A percentile compares a stretch with the other conserved stretches of the same genome.
phyloP scores from a whole-genome alignment of 2,329 filamentous ascomycete genomes.

The Ascochyta viciae-villosae region DNA sequence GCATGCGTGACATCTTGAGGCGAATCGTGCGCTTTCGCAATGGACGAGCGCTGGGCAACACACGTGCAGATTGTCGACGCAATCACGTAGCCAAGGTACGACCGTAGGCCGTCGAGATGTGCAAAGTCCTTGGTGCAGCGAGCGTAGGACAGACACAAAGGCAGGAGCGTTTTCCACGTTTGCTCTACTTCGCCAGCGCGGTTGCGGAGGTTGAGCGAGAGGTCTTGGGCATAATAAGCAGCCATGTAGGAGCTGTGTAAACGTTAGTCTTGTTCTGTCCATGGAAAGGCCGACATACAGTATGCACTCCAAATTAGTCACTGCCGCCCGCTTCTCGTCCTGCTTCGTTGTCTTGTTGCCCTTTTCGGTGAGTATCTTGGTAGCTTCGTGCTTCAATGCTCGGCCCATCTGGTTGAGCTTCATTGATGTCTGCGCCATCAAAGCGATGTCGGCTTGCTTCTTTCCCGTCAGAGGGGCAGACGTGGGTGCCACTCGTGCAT shows the following conservation, averaged over 20 bases:
- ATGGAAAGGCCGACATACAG: slow-evolving; percentile 35
- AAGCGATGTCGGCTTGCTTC: slow-evolving; percentile 43
- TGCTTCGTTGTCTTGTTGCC: slow-evolving; percentile 35
- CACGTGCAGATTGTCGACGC: slow-evolving; percentile 47
- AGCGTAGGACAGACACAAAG: slow-evolving; percentile 43
- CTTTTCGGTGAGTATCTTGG: slow-evolving; percentile 43
- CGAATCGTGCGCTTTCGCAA: slow-evolving; percentile 34
- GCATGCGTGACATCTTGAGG: slow-evolving; percentile 34
- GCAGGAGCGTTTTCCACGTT: slow-evolving; percentile 49
- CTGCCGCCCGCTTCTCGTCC: slow-evolving; percentile 49
- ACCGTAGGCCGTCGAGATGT: slow-evolving; percentile 51
- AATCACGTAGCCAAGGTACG: slow-evolving; percentile 51
- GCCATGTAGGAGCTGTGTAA: slow-evolving; percentile 47
- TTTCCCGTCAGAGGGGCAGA: slow-evolving; percentile 42
- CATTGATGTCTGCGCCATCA: slow-evolving; percentile 49
- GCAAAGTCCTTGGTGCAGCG: slow-evolving; percentile 42
- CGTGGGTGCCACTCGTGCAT: slow-evolving; percentile 35
- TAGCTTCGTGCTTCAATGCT: slow-evolving; percentile 55
- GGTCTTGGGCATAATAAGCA: slow-evolving; percentile 45
- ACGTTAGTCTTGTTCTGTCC: slow-evolving; percentile 23
- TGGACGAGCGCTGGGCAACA: slow-evolving; percentile 34
- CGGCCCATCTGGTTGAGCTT: slow-evolving; percentile 53
- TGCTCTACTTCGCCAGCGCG: slow-evolving; percentile 43
- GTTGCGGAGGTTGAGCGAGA: slow-evolving; percentile 36
- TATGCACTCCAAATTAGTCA: slow-evolving; percentile 55